Conservation (phyloP, 441 rosid genomes). For the Brassica balearica region DNA sequence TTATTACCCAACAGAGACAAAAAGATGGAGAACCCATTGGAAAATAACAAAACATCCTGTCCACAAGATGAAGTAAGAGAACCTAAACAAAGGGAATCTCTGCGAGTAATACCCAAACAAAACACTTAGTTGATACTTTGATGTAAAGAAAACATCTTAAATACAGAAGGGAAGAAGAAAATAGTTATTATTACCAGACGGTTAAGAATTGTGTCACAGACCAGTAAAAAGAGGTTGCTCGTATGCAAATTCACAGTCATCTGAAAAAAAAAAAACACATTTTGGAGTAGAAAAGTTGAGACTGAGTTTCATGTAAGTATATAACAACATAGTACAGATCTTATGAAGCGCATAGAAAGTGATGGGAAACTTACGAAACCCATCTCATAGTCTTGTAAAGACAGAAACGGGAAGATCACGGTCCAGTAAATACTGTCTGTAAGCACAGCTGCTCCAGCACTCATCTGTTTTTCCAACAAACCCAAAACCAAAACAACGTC, state of each 20-base stretch:
- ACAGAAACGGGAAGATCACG: conserved; percentile 59
- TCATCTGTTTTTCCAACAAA: conserved; percentile 46
- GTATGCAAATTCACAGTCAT: conserved; percentile 65
- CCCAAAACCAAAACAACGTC: not conserved
- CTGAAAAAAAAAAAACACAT: conserved; percentile 39
- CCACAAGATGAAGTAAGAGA: conserved; percentile 63
- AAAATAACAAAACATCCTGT: conserved; percentile 55
- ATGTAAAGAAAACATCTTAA: conserved; percentile 7
- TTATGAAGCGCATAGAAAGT: conserved; percentile 2
- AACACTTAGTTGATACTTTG: not conserved
- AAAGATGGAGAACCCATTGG: conserved; percentile 62
- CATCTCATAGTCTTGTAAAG: conserved; percentile 51
- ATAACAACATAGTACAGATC: not conserved
- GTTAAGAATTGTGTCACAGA: conserved; percentile 61
- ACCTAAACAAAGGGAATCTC: conserved; percentile 61
- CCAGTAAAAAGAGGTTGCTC: conserved; percentile 56
- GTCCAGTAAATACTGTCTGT: conserved; percentile 62
- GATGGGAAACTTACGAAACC: conserved; percentile 53
- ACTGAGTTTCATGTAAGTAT: conserved; percentile 2
- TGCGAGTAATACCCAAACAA: conserved; percentile 36
- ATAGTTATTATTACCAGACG: conserved; percentile 48
- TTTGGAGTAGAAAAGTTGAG: conserved; percentile 16
- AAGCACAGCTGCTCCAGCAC: conserved; percentile 63
- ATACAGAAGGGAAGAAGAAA: not conserved
- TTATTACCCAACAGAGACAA: conserved; percentile 49